These are phyloP conservation scores for Cercis canadensis DNA, from an alignment of 306 rosid genomes.

Conservation along the genomic window DNA sequence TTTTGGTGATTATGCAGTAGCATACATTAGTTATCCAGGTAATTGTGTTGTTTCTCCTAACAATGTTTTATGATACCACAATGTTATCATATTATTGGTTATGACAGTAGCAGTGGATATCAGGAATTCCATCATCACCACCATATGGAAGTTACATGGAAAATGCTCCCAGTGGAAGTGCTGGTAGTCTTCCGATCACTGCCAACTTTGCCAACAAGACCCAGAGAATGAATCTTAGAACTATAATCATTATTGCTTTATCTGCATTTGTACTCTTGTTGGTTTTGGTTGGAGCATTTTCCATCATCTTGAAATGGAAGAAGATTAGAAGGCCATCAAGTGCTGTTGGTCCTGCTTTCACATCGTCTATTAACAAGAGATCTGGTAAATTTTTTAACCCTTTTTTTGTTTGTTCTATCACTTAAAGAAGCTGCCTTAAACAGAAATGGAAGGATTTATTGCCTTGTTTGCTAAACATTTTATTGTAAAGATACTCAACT, in stretches of 20 bases:
- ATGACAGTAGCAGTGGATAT: conserved; percentile 48
- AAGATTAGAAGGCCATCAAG: conserved; percentile 70
- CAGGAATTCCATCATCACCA: conserved; percentile 77
- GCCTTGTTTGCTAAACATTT: conserved; percentile 6
- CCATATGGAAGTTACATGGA: conserved; percentile 54
- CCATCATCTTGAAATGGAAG: conserved; percentile 68
- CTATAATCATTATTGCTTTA: conserved; percentile 65
- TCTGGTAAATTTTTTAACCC: conserved; percentile 58
- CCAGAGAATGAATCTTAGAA: conserved; percentile 67
- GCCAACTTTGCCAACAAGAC: conserved; percentile 56
- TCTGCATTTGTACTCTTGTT: conserved; percentile 77
- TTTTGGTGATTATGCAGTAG: conserved; percentile 74
- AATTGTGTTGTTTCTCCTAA: conserved; percentile 39
- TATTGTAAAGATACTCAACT: conserved; percentile 29
- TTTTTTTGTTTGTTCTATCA: conserved; percentile 18
- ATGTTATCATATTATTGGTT: conserved; percentile 40
- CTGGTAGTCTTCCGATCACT: conserved; percentile 62
- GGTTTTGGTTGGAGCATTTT: conserved; percentile 69
- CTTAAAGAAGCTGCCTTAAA: conserved; percentile 22
- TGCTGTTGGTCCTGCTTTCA: conserved; percentile 63
- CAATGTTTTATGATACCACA: conserved; percentile 26
- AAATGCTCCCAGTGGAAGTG: conserved; percentile 56
- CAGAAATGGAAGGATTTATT: conserved; percentile 10
- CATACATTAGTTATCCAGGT: conserved; percentile 82
- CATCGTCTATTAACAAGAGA: conserved; percentile 73